A percentile compares a stretch with the other conserved stretches of the same genome.
Evolutionary conservation across 305 asterid species (phyloP).

Genomic region (Salvia sclarea): DNA sequence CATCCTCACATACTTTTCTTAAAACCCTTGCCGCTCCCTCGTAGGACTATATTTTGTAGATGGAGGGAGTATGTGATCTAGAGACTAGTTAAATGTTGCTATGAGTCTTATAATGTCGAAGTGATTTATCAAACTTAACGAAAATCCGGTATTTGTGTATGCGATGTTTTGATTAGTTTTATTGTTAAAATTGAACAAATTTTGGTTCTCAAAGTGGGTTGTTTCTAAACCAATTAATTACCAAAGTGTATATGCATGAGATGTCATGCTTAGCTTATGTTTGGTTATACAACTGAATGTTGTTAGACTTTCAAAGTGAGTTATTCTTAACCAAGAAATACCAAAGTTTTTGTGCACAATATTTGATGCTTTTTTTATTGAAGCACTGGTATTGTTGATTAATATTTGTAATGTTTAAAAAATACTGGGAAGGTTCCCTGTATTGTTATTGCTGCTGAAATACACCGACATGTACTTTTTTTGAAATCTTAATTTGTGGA

Average conservation of each 20-base stretch:
- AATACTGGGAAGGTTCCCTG: not conserved
- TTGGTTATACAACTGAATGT: not conserved
- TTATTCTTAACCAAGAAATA: not conserved
- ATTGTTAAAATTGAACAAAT: not conserved
- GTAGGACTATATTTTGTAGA: too few relatives aligned
- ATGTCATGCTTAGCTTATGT: not conserved
- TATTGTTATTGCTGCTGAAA: not conserved
- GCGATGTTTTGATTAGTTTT: not conserved
- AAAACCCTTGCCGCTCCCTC: too few relatives aligned
- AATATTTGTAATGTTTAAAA: not conserved
- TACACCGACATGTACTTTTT: not conserved
- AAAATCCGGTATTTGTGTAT: not conserved
- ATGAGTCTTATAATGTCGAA: not conserved
- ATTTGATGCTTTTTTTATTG: not conserved
- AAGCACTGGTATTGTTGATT: not conserved
- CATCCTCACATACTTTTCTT: too few relatives aligned
- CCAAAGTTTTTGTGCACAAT: not conserved
- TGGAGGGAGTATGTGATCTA: too few relatives aligned
- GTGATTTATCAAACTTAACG: not conserved
- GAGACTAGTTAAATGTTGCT: not conserved
- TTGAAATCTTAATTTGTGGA: conserved; percentile 17
- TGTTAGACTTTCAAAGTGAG: not conserved
- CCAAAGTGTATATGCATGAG: not conserved
- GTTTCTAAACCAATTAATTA: not conserved
- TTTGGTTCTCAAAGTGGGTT: not conserved